Evolutionary conservation across 768 basidiomycete genomes (phyloP).

Genomic region (Auriscalpium microsporum): DNA sequence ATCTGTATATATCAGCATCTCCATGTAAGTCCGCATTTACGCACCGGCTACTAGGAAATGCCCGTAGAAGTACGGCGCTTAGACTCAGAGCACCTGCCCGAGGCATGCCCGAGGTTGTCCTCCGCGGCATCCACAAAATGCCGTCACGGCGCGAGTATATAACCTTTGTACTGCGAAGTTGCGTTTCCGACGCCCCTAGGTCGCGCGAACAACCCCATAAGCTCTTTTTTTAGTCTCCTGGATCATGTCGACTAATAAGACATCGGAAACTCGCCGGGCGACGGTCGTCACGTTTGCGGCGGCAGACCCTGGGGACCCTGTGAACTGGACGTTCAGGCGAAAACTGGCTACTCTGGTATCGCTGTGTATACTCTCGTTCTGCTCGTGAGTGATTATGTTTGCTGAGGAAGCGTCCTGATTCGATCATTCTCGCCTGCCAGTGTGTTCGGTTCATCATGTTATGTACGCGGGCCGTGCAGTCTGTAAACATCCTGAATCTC

Average conservation of each 20-base stretch:
- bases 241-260: background rate
- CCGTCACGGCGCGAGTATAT: no score
- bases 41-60: no score
- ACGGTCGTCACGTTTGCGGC: conserved; percentile 8
- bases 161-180: background rate
- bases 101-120: no score
- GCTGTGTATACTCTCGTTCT: conserved; percentile 8
- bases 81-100: no score
- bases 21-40: no score
- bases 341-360: conserved; percentile 1
- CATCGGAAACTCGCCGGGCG: background rate
- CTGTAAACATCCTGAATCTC: no score
- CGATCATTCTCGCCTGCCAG: background rate
- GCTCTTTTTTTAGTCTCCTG: background rate
- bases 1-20: no score
- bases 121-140: no score
- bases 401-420: no score
- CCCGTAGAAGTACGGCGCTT: no score
- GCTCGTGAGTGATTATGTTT: background rate
- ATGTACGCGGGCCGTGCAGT: conserved; percentile 6
- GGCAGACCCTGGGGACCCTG: conserved; percentile 13
- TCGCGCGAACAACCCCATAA: background rate
- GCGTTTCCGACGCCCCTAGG: no score
- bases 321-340: conserved; percentile 12
- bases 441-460: conserved; percentile 14